phyloP scores from a whole-genome alignment of 176 grass and related monocot species.

The Cenchrus americanus region DNA sequence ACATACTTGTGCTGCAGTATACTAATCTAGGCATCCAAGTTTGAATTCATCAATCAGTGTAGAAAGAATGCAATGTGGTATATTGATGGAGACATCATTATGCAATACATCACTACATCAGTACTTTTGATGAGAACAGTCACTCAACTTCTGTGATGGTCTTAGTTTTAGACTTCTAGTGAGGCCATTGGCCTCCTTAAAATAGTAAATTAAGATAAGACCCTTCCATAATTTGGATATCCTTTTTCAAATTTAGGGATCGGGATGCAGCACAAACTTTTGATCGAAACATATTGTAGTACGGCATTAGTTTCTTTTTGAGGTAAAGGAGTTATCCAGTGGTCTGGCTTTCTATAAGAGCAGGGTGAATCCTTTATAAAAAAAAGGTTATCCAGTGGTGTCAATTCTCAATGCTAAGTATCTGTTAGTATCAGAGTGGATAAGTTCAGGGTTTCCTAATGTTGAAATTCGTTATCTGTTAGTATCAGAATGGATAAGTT shows the following conservation, averaged over 20 bases:
- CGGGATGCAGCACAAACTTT: background rate
- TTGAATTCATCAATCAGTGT: background rate
- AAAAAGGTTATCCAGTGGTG: background rate
- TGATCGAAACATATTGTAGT: background rate
- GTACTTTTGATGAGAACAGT: background rate
- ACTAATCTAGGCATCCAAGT: background rate
- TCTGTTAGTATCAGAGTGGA: background rate
- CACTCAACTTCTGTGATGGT: background rate
- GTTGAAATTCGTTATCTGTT: background rate
- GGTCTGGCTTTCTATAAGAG: too few species aligned
- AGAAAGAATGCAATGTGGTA: background rate
- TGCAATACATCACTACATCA: too few species aligned
- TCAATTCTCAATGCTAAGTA: background rate
- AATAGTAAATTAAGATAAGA: background rate
- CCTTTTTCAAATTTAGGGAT: background rate
- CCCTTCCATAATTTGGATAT: background rate
- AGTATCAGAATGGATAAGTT: background rate
- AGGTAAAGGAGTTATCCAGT: background rate
- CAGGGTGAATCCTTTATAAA: too few species aligned
- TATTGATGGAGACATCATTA: background rate
- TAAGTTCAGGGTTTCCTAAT: background rate
- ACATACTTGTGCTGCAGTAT: background rate
- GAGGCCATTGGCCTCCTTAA: background rate
- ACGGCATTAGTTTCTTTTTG: background rate
- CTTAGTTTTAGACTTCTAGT: constrained; percentile 3